A percentile compares a stretch with the other conserved stretches of the same genome.
These are phyloP conservation scores for Xanthoparmelia taractica DNA, from an alignment of 495 filamentous ascomycete genomes.

Conservation along the genomic window DNA sequence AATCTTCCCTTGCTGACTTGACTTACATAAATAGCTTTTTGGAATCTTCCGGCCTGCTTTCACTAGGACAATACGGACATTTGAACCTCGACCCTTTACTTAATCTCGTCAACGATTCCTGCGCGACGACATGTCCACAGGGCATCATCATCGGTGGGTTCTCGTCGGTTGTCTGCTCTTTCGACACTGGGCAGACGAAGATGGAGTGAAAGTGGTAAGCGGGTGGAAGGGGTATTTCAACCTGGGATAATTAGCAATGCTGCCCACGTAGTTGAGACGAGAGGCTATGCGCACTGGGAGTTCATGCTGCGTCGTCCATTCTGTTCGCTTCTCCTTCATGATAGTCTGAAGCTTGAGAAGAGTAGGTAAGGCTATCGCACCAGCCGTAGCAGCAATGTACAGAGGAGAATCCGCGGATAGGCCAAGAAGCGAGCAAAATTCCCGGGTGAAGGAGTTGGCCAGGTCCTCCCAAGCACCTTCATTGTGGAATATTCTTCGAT, in stretches of 20 bases:
- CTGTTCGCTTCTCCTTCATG: conserved; percentile 78
- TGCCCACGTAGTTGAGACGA: not conserved
- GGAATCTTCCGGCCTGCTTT: conserved; percentile 69
- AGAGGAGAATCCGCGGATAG: conserved; percentile 83
- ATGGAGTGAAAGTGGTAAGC: conserved; percentile 91
- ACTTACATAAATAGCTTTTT: conserved; percentile 57
- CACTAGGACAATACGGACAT: conserved; percentile 91
- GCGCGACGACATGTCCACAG: conserved; percentile 88
- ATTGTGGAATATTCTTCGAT: conserved; percentile 65
- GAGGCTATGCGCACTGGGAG: conserved; percentile 53
- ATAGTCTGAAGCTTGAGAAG: conserved; percentile 74
- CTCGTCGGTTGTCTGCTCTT: conserved; percentile 85
- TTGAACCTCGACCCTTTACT: conserved; percentile 79
- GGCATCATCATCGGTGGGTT: conserved; percentile 98
- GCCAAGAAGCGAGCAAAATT: conserved; percentile 89
- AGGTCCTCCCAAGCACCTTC: conserved; percentile 70
- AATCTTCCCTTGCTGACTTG: not conserved
- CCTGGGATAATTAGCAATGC: conserved; percentile 35
- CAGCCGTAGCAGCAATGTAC: conserved; percentile 84
- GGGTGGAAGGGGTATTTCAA: conserved; percentile 81
- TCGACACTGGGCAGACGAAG: conserved; percentile 94
- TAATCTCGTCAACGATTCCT: conserved; percentile 68
- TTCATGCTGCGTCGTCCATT: conserved; percentile 90
- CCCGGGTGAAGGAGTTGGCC: conserved; percentile 73
- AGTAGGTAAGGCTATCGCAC: conserved; percentile 79